phyloP scores from a whole-genome alignment of 768 basidiomycete genomes.

The Amanita pallidorosea region DNA sequence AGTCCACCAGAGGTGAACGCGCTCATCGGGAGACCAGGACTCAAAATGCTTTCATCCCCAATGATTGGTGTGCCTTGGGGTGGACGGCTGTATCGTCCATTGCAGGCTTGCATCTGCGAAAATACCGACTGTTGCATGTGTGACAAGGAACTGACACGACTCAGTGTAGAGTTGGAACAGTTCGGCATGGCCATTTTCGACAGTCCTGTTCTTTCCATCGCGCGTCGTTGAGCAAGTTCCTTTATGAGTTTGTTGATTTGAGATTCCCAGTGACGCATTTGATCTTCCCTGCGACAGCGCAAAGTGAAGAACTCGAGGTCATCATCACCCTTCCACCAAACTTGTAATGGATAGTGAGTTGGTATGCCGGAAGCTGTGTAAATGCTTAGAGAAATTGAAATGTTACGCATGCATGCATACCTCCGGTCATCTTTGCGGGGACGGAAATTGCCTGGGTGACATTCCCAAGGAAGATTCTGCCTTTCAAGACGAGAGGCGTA shows the following conservation, averaged over 20 bases:
- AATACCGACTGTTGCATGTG: slow-evolving; percentile 21
- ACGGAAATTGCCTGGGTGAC: slow-evolving; percentile 72
- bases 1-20: slow-evolving; percentile 28
- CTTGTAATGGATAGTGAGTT: slow-evolving; percentile 70
- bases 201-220: slow-evolving; percentile 46
- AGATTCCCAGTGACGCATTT: slow-evolving; percentile 86
- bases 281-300: slow-evolving; percentile 87
- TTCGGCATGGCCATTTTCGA: slow-evolving; percentile 41
- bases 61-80: neutral
- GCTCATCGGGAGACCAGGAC: slow-evolving; percentile 13
- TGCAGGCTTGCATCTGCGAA: slow-evolving; percentile 9
- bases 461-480: slow-evolving; percentile 94
- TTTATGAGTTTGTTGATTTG: slow-evolving; percentile 83
- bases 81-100: slow-evolving; percentile 4
- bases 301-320: slow-evolving; percentile 91
- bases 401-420: slow-evolving; percentile 28
- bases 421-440: slow-evolving; percentile 43
- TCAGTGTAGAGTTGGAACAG: slow-evolving; percentile 31
- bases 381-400: neutral
- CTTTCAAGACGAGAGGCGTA: slow-evolving; percentile 82
- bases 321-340: slow-evolving; percentile 93
- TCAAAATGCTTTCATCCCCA: slow-evolving; percentile 24
- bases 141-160: slow-evolving; percentile 22
- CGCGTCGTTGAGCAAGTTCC: slow-evolving; percentile 59
- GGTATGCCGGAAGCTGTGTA: slow-evolving; percentile 33